These are phyloP conservation scores for Castanea sativa DNA, from an alignment of 306 rosid genomes.

Conservation along the genomic window DNA sequence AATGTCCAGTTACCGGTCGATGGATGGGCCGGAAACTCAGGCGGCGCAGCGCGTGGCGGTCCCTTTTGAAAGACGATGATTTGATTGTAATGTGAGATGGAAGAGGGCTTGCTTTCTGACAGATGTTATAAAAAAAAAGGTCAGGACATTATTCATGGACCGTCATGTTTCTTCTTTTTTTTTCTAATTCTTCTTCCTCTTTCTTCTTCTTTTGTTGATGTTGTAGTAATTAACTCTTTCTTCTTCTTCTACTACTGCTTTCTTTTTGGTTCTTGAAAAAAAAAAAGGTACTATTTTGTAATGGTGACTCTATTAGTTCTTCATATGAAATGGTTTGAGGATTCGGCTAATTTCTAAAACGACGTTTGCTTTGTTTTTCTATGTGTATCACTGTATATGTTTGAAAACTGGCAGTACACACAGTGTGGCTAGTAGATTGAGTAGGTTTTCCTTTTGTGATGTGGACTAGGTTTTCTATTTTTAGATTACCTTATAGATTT, in stretches of 20 bases:
- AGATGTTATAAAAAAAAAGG: slow-evolving; percentile 32
- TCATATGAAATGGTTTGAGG: slow-evolving; percentile 25
- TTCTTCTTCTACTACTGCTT: neutral
- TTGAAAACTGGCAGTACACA: neutral
- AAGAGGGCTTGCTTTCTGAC: slow-evolving; percentile 10
- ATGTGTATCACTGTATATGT: neutral
- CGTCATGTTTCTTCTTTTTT: slow-evolving; percentile 10
- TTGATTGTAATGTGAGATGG: slow-evolving; percentile 4
- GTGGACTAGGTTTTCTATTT: slow-evolving; percentile 13
- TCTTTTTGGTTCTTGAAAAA: slow-evolving; percentile 1
- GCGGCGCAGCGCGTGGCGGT: slow-evolving; percentile 22
- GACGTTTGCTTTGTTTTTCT: neutral
- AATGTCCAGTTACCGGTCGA: slow-evolving; percentile 75
- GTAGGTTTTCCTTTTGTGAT: neutral
- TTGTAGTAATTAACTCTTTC: slow-evolving; percentile 5
- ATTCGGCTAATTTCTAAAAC: slow-evolving; percentile 15
- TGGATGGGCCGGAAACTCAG: slow-evolving; percentile 53
- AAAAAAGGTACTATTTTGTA: neutral
- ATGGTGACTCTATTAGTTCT: slow-evolving; percentile 6
- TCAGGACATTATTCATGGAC: slow-evolving; percentile 44
- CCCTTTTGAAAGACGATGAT: slow-evolving; percentile 31
- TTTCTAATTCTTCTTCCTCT: neutral
- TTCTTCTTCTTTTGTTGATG: slow-evolving; percentile 11
- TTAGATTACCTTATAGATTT: neutral
- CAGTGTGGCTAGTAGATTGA: neutral